phyloP scores from a whole-genome alignment of 345 rosid genomes.

The Bretschneidera sinensis region DNA sequence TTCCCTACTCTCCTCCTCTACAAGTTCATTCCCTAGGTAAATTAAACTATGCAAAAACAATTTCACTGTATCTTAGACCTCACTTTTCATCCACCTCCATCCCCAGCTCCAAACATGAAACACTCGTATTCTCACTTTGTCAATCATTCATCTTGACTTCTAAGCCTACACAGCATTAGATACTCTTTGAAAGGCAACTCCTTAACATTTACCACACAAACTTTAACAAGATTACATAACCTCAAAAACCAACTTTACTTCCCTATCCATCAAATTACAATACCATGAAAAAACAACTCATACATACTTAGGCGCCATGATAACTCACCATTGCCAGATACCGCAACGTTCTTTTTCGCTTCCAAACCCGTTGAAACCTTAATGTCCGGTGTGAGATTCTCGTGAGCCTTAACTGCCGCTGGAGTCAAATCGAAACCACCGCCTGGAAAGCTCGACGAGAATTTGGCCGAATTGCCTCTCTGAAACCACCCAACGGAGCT shows the following conservation, averaged over 20 bases:
- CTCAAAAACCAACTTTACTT: no score
- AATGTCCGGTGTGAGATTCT: not conserved
- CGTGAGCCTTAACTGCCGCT: constrained; percentile 18
- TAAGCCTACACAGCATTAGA: no score
- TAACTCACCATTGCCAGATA: constrained; percentile 27
- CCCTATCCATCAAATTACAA: no score
- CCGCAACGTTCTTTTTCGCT: constrained; percentile 14
- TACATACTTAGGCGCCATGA: not conserved
- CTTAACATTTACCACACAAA: not conserved
- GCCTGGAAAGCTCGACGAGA: constrained; percentile 64
- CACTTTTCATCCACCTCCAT: not conserved
- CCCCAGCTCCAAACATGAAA: not conserved
- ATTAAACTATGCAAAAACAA: no score
- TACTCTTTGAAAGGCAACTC: not conserved
- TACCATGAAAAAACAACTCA: not conserved
- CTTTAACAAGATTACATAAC: not conserved
- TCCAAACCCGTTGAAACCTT: constrained; percentile 10
- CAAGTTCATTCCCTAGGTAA: no score
- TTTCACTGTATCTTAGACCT: no score
- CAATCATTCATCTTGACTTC: no score
- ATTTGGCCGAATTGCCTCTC: constrained; percentile 48
- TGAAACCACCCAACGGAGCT: constrained; percentile 44
- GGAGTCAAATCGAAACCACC: constrained; percentile 74
- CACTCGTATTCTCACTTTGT: no score
- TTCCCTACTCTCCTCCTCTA: no score